Evolutionary conservation across 208 protist species (phyloP).

Genomic region (Acanthamoeba triangularis): DNA sequence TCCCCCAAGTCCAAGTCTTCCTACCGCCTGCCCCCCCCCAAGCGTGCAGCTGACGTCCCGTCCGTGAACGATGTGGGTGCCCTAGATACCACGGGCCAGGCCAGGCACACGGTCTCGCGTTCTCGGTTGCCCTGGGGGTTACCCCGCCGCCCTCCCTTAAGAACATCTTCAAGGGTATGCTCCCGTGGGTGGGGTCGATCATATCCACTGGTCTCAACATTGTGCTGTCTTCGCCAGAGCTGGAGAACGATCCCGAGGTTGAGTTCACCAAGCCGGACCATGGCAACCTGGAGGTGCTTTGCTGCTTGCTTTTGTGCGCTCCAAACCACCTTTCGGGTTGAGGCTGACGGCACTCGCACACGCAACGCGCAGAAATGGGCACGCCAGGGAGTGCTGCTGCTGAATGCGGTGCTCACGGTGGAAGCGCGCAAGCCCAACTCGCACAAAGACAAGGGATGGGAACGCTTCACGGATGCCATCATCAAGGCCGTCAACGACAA

Average conservation of each 20-base stretch:
- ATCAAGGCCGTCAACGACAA: conserved; percentile 63
- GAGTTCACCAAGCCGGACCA: conserved; percentile 40
- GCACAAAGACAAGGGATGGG: conserved; percentile 96
- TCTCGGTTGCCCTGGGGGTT: conserved; percentile 96
- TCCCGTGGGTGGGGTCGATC: conserved; percentile 80
- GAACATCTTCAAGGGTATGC: conserved; percentile 66
- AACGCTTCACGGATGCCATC: conserved; percentile 94
- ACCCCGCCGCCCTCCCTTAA: conserved; percentile 61
- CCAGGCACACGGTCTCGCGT: conserved; percentile 98
- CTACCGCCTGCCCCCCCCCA: not conserved
- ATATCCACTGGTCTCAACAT: not conserved
- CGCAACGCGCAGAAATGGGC: conserved; percentile 95
- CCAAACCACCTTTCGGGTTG: conserved; percentile 95
- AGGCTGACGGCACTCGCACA: not conserved
- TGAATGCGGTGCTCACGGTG: conserved; percentile 98
- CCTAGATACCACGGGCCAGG: conserved; percentile 83
- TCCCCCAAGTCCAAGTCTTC: not conserved
- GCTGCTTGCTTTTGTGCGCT: conserved; percentile 54
- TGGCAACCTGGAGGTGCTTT: conserved; percentile 15
- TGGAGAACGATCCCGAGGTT: conserved; percentile 43
- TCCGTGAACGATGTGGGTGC: conserved; percentile 72
- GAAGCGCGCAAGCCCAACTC: conserved; percentile 95
- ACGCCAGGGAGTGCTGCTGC: conserved; percentile 97
- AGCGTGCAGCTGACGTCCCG: no score
- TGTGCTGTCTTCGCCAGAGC: conserved; percentile 7